Base-by-base conservation (phyloP, 2,329 filamentous ascomycete species). In the Chrysoporthe cubensis region DNA sequence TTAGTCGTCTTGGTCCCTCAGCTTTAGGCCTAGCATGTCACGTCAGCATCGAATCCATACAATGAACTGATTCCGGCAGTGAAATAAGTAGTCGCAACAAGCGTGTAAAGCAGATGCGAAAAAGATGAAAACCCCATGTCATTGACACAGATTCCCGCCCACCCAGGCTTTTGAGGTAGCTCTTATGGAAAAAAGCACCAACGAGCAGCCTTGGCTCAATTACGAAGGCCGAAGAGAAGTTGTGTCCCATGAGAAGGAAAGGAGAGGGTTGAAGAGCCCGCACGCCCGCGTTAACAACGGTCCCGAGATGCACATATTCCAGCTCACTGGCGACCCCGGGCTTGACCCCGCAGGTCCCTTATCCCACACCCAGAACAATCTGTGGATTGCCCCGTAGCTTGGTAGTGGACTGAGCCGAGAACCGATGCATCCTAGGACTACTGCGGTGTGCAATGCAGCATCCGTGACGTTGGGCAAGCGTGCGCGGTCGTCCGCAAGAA, bases 371-470 rank as follows among this genome's bases (percentile, higher is more conserved):
- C 63, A 60, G 63, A 14, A 32, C 54, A 65, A 34, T 44, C 18
- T 46, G n/a, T 32, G 54, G 60, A 32, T 18, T 59, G 43, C 54
- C 56, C 56, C n/a, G 63, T 65, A 52, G 63, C 54, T 42, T 65
- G 63, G 63, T 43, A 65, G 56, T 65, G 57, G 63, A 34, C 63
- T 65, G 63, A 65, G 63, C 42, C 44, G 43, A 60, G 56, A 58
- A 50, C 4, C 32, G 42, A 21, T 43, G 34, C 56, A 40, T 37
- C 56, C 43, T n/a, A 18, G 63, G 56, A 54, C 32, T 59, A 59
- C 63, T 65, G 63, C 63, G n/a, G 34, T 65, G 44, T 65, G 63
- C 63, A 59, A 65, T 65, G 63, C 63, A 65, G 56, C 26, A 65
- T 50, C 56, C 60, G 13, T 26, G 34, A 44, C 63, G 63, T 60